Conservation (phyloP, 176 grass and related monocot species). For the barley (Hordeum vulgare) region DNA sequence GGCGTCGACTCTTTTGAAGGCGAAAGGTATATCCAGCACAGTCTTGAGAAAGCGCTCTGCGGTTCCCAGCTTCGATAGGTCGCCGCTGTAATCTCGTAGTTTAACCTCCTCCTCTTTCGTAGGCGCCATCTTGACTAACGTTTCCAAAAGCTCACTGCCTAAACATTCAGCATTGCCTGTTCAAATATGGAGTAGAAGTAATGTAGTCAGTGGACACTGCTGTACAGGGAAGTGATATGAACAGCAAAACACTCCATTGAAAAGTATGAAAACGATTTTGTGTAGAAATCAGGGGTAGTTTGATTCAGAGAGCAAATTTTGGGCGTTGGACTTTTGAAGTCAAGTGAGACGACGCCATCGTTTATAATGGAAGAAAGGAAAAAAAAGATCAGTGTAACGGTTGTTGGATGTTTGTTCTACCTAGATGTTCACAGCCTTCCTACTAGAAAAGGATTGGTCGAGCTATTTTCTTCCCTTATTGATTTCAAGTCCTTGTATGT, state of each 20-base stretch:
- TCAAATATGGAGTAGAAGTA: conserved; percentile 8
- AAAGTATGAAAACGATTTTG: not conserved
- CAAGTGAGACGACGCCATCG: not conserved
- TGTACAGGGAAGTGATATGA: not conserved
- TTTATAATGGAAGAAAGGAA: not conserved
- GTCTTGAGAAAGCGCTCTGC: conserved; percentile 87
- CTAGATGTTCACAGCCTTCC: not conserved
- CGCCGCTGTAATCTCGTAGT: conserved; percentile 70
- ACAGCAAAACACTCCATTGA: not conserved
- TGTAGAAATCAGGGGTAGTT: not conserved
- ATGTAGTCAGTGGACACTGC: not conserved
- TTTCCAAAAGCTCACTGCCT: conserved; percentile 92
- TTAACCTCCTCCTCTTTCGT: conserved; percentile 96
- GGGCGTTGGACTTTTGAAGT: not conserved
- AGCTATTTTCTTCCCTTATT: not conserved
- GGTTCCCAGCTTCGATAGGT: conserved; percentile 72
- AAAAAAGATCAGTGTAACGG: not conserved
- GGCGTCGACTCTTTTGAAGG: conserved; percentile 94
- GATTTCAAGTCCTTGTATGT: conserved; percentile 11
- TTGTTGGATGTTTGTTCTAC: not conserved
- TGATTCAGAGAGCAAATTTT: not conserved
- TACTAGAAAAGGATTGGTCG: not conserved
- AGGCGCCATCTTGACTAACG: conserved; percentile 96
- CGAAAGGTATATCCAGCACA: conserved; percentile 90
- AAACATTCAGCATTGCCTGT: conserved; percentile 84